These are phyloP conservation scores for Lachancea kluyveri DNA, from an alignment of 805 yeast genomes.

Conservation along the genomic window DNA sequence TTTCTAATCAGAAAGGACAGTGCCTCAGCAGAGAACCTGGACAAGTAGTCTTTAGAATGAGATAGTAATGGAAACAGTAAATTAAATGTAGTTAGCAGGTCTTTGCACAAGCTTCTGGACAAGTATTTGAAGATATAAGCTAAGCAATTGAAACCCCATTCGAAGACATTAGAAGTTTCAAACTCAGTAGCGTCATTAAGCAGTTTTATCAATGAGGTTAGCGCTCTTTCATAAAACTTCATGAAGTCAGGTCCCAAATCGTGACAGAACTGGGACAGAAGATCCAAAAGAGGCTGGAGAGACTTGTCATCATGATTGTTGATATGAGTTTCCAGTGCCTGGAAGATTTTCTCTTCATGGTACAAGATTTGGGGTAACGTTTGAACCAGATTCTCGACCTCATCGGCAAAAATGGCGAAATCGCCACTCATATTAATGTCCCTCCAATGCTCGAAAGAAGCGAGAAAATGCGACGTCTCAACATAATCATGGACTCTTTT, in stretches of 20 bases:
- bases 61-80: constrained; percentile 56
- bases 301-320: constrained; percentile 58
- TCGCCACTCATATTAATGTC: constrained; percentile 75
- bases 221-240: constrained; percentile 52
- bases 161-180: constrained; percentile 58
- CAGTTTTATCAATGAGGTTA: constrained; percentile 45
- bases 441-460: constrained; percentile 79
- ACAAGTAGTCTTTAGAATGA: constrained; percentile 55
- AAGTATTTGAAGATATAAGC: constrained; percentile 89
- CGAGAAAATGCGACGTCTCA: constrained; percentile 70
- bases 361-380: constrained; percentile 77
- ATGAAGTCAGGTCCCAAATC: constrained; percentile 91
- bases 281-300: constrained; percentile 74
- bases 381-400: constrained; percentile 48
- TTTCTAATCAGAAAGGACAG: constrained; percentile 77
- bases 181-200: constrained; percentile 37
- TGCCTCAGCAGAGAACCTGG: constrained; percentile 87
- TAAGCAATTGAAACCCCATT: constrained; percentile 76
- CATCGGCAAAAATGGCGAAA: constrained; percentile 57
- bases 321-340: constrained; percentile 42
- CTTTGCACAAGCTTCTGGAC: constrained; percentile 53
- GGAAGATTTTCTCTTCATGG: constrained; percentile 59
- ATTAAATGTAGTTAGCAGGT: constrained; percentile 64
- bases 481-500: constrained; percentile 63
- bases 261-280: constrained; percentile 78